Evolutionary conservation across 2,329 filamentous ascomycete genomes (phyloP).

Genomic region (Cercospora zeae-maydis): DNA sequence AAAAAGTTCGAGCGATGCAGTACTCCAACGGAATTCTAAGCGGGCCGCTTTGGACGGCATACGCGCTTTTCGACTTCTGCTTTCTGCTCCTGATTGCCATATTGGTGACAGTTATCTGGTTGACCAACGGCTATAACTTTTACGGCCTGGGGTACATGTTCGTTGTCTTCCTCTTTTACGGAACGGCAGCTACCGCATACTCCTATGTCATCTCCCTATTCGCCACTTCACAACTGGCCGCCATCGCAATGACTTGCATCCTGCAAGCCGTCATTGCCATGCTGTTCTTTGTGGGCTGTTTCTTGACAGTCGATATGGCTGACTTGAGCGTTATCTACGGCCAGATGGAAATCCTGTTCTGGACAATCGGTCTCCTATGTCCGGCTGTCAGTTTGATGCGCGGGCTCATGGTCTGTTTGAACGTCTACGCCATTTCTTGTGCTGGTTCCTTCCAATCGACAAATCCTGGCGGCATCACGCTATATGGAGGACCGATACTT

Average conservation of each 20-base stretch:
- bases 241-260: slow-evolving; percentile 24
- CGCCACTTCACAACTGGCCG: slow-evolving; percentile 39
- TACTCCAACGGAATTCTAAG: slow-evolving; percentile 84
- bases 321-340: slow-evolving; percentile 33
- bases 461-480: slow-evolving; percentile 64
- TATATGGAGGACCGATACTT: slow-evolving; percentile 78
- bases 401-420: slow-evolving; percentile 69
- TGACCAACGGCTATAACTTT: slow-evolving; percentile 16
- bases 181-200: slow-evolving; percentile 69
- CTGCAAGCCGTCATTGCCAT: slow-evolving; percentile 23
- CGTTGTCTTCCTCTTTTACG: slow-evolving; percentile 68
- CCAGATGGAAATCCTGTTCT: slow-evolving; percentile 58
- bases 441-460: slow-evolving; percentile 56
- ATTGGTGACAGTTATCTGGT: slow-evolving; percentile 63
- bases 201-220: slow-evolving; percentile 78
- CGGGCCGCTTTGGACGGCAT: slow-evolving; percentile 76
- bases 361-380: slow-evolving; percentile 65
- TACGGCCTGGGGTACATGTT: slow-evolving; percentile 19
- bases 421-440: slow-evolving; percentile 76
- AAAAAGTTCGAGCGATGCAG: slow-evolving; percentile 74
- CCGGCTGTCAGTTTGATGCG: slow-evolving; percentile 71
- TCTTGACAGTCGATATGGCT: slow-evolving; percentile 23
- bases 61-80: slow-evolving; percentile 71
- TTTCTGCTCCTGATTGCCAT: slow-evolving; percentile 64
- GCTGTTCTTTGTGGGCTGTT: slow-evolving; percentile 24